phyloP scores from a whole-genome alignment of 805 yeast species.

The Zygotorulaspora chibaensis region DNA sequence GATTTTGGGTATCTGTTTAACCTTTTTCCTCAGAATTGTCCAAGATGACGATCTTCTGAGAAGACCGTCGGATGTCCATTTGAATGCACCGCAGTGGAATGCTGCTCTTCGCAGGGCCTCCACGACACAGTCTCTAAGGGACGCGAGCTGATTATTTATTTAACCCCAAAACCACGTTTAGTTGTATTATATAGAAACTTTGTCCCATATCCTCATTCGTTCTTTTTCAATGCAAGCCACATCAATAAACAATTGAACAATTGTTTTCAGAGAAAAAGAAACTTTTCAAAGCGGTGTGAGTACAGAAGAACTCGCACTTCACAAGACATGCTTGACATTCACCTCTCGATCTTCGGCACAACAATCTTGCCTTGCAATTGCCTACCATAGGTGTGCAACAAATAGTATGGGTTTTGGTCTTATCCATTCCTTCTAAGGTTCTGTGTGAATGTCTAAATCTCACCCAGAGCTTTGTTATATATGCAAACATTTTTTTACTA shows the following conservation, averaged over 20 bases:
- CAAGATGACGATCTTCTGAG: conserved; percentile 16
- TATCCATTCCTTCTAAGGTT: background rate
- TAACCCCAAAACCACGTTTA: background rate
- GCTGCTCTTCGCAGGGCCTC: background rate
- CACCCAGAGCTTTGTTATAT: background rate
- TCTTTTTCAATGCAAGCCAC: background rate
- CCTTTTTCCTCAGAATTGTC: conserved; percentile 21
- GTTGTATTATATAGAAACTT: too few relatives aligned
- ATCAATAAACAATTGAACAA: too few relatives aligned
- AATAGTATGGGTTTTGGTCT: background rate
- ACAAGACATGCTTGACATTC: too few relatives aligned
- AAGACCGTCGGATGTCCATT: conserved; percentile 17
- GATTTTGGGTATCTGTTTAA: conserved; percentile 12
- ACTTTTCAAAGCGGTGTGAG: too few relatives aligned
- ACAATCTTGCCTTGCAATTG: background rate
- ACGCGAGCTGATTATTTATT: background rate
- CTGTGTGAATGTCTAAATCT: too few relatives aligned
- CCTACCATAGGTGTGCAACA: background rate
- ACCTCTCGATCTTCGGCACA: background rate
- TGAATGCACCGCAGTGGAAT: background rate
- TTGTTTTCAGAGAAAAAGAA: too few relatives aligned
- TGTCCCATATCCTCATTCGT: background rate
- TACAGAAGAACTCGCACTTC: too few relatives aligned
- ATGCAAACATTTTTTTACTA: background rate
- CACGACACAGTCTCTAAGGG: background rate